Percentiles rank a stretch among this genome's conserved stretches.
phyloP scores from a whole-genome alignment of 163 green algal species.

The Prototheca stagnorum region DNA sequence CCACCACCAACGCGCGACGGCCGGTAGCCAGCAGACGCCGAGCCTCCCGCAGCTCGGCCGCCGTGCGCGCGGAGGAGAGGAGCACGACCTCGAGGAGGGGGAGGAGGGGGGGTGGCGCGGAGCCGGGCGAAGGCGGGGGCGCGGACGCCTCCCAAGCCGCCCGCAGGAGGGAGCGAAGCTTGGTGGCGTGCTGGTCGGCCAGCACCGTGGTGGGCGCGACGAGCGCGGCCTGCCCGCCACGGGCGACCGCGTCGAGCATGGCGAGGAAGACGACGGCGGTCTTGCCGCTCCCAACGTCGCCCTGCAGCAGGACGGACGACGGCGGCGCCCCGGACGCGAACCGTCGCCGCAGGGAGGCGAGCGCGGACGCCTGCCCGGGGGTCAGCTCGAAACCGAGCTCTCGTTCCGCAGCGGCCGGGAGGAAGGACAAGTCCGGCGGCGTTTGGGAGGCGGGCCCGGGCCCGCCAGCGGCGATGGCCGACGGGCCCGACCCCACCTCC shows the following conservation, averaged over 20 bases:
- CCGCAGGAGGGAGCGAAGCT: conserved; percentile 40
- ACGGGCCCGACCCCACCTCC: too few species aligned
- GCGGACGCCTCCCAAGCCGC: too few species aligned
- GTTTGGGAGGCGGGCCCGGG: too few species aligned
- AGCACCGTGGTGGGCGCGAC: conserved; percentile 80
- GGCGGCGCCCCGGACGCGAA: conserved; percentile 13
- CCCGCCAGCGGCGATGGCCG: too few species aligned
- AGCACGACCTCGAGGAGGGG: conserved; percentile 13
- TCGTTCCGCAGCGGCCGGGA: conserved; percentile 13
- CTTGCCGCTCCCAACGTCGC: conserved; percentile 92
- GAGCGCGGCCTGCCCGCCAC: conserved; percentile 59
- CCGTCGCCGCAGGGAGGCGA: conserved; percentile 17
- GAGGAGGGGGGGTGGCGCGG: too few species aligned
- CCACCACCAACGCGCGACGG: conserved; percentile 46
- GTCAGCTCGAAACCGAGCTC: conserved; percentile 60
- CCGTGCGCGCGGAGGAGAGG: conserved; percentile 30
- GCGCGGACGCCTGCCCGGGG: conserved; percentile 27
- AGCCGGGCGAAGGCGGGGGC: too few species aligned
- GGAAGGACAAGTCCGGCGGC: not conserved
- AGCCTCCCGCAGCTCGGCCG: conserved; percentile 8
- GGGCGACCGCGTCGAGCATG: conserved; percentile 43
- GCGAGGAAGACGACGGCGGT: conserved; percentile 75
- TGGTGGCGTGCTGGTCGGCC: conserved; percentile 58
- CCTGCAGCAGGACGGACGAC: conserved; percentile 65
- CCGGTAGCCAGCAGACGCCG: conserved; percentile 30